Conservation (phyloP, 2,329 filamentous ascomycete genomes). For the Xylaria polymorpha region DNA sequence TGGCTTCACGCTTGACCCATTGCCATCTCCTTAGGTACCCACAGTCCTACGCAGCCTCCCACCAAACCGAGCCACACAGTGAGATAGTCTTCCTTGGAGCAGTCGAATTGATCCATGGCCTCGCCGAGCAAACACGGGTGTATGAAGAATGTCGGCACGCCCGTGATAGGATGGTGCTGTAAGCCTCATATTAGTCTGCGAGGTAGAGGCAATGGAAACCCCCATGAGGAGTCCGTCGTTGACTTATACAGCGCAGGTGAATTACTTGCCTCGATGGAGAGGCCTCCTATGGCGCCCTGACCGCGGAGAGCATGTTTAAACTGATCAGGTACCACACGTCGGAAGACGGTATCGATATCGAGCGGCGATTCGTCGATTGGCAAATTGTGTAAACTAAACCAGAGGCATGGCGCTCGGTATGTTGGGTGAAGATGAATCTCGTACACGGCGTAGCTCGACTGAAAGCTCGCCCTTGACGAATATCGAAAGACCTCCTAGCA, state of each 20-base stretch:
- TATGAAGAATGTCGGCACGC: constrained; percentile 85
- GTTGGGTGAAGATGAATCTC: constrained; percentile 80
- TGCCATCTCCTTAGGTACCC: constrained; percentile 78
- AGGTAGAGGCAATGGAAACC: constrained; percentile 58
- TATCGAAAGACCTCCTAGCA: constrained; percentile 55
- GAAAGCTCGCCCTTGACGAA: constrained; percentile 45
- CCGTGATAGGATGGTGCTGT: constrained; percentile 85
- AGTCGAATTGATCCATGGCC: constrained; percentile 76
- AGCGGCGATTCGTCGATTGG: constrained; percentile 66
- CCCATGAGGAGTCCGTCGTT: constrained; percentile 49
- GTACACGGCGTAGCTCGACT: constrained; percentile 69
- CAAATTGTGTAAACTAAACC: constrained; percentile 74
- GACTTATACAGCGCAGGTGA: constrained; percentile 49
- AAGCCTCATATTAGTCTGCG: constrained; percentile 46
- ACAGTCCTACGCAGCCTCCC: constrained; percentile 81
- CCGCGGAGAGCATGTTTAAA: constrained; percentile 71
- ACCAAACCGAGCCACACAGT: constrained; percentile 90
- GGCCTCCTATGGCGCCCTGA: constrained; percentile 74
- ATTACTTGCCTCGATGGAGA: constrained; percentile 78
- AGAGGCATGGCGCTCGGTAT: constrained; percentile 80
- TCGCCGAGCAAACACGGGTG: constrained; percentile 92
- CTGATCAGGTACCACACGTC: constrained; percentile 74
- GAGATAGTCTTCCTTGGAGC: constrained; percentile 76
- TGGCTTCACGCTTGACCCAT: constrained; percentile 35
- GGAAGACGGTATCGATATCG: constrained; percentile 76